Conservation (phyloP, 2,329 filamentous ascomycete genomes). For the Trichoderma citrinoviride region DNA sequence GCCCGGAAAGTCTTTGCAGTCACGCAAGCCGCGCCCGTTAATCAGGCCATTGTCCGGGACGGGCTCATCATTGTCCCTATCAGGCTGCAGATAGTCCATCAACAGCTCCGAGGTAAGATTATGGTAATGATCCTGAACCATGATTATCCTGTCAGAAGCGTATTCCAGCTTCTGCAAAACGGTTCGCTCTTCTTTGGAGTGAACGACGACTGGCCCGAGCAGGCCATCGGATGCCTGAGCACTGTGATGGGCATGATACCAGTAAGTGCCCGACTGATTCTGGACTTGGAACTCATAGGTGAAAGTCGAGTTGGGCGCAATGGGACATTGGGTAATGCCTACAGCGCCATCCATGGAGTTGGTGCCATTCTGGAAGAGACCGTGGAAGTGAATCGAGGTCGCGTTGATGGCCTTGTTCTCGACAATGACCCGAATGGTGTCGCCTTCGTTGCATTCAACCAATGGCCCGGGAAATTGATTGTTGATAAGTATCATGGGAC, state of each 20-base stretch:
- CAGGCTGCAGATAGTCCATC: conserved; percentile 52
- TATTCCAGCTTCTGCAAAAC: conserved; percentile 32
- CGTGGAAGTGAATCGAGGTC: conserved; percentile 73
- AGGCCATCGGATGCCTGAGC: conserved; percentile 67
- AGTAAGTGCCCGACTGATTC: conserved; percentile 49
- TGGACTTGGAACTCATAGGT: conserved; percentile 66
- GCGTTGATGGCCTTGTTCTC: conserved; percentile 65
- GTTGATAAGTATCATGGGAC: conserved; percentile 68
- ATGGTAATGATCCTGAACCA: conserved; percentile 74
- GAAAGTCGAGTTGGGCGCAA: conserved; percentile 60
- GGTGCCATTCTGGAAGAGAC: conserved; percentile 73
- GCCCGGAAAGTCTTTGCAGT: conserved; percentile 36
- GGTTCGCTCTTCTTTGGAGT: conserved; percentile 48
- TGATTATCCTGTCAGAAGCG: conserved; percentile 56
- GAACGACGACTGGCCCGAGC: conserved; percentile 64
- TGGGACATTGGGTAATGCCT: conserved; percentile 65
- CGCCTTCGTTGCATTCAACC: conserved; percentile 71
- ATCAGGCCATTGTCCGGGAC: conserved; percentile 64
- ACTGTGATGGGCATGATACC: conserved; percentile 65
- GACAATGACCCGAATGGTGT: conserved; percentile 67
- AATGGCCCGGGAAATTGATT: conserved; percentile 71
- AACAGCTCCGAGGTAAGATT: conserved; percentile 51
- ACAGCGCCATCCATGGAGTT: conserved; percentile 72
- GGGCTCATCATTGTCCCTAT: conserved; percentile 61
- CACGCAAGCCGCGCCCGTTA: conserved; percentile 50